A percentile compares a stretch with the other conserved stretches of the same genome.
phyloP scores from a whole-genome alignment of 331 rosid species.

The Quercus phellos region DNA sequence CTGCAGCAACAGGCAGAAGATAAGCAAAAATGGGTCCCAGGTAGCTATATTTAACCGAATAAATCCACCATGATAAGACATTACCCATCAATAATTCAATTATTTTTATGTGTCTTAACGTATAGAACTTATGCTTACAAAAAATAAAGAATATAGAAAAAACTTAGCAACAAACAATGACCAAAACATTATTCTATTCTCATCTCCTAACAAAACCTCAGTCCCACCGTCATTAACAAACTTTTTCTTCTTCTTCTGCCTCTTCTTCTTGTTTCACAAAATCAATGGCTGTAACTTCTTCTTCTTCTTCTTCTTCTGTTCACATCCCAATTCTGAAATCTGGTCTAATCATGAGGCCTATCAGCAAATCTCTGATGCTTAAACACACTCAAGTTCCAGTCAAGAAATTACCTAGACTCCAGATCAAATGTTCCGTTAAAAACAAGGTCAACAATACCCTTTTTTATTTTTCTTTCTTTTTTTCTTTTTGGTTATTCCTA shows the following conservation, averaged over 20 bases:
- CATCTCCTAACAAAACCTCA: slow-evolving; percentile 12
- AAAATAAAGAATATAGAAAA: not conserved
- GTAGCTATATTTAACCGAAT: slow-evolving; percentile 2
- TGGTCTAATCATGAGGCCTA: slow-evolving; percentile 37
- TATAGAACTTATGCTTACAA: slow-evolving; percentile 2
- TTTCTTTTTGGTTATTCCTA: not conserved
- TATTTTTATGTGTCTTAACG: slow-evolving; percentile 11
- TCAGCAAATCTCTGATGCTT: slow-evolving; percentile 35
- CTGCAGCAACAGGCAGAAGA: slow-evolving; percentile 32
- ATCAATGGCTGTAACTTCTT: slow-evolving; percentile 55
- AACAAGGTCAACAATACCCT: slow-evolving; percentile 51
- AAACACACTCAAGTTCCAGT: slow-evolving; percentile 38
- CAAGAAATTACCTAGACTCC: slow-evolving; percentile 33
- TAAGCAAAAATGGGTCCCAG: slow-evolving; percentile 40
- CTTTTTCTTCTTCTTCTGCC: slow-evolving; percentile 2
- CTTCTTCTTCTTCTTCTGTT: slow-evolving; percentile 31
- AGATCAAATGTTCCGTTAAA: slow-evolving; percentile 64
- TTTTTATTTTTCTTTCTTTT: slow-evolving; percentile 1
- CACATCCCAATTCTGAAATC: slow-evolving; percentile 44
- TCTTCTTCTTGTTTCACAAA: slow-evolving; percentile 15
- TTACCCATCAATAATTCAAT: slow-evolving; percentile 40
- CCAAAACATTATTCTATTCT: slow-evolving; percentile 9
- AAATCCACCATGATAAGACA: slow-evolving; percentile 32
- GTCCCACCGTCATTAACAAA: slow-evolving; percentile 11
- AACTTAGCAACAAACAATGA: not conserved